phyloP scores from a whole-genome alignment of 2,329 filamentous ascomycete species.

The Monosporascus sp. region DNA sequence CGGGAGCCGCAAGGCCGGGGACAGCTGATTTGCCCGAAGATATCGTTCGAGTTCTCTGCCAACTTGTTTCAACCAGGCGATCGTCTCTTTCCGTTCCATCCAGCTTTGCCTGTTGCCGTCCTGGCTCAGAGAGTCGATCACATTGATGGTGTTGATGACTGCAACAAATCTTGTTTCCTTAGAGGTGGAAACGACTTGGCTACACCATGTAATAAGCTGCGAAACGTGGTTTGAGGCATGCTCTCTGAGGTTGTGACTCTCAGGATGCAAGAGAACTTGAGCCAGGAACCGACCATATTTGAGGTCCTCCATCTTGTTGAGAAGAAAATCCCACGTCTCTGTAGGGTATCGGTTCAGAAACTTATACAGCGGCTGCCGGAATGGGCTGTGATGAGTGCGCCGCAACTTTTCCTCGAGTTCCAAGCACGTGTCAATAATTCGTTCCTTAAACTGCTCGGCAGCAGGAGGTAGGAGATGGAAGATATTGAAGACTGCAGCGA shows the following conservation, averaged over 20 bases:
- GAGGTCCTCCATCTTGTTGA: conserved; percentile 74
- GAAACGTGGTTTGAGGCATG: conserved; percentile 70
- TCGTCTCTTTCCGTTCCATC: conserved; percentile 62
- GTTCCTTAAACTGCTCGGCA: conserved; percentile 85
- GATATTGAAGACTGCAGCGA: conserved; percentile 91
- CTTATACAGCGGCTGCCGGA: conserved; percentile 82
- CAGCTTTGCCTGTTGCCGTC: conserved; percentile 61
- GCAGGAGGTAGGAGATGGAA: conserved; percentile 92
- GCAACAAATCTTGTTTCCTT: conserved; percentile 64
- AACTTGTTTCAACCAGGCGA: conserved; percentile 56
- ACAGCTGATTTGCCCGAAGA: conserved; percentile 64
- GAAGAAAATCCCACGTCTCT: conserved; percentile 77
- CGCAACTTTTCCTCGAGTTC: conserved; percentile 80
- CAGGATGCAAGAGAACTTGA: conserved; percentile 72
- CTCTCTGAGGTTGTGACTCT: conserved; percentile 69
- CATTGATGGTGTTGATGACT: conserved; percentile 81
- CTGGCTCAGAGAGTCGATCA: conserved; percentile 72
- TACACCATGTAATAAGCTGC: conserved; percentile 61
- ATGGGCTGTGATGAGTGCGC: conserved; percentile 84
- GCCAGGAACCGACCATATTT: conserved; percentile 87
- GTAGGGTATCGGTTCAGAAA: conserved; percentile 91
- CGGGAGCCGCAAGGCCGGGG: conserved; percentile 69
- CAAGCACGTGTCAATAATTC: conserved; percentile 84
- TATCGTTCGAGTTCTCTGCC: conserved; percentile 76
- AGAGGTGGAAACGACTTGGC: conserved; percentile 57